Percentiles rank a stretch among this genome's conserved stretches.
phyloP scores from a whole-genome alignment of 495 filamentous ascomycete species.

The Chaetomidium leptoderma region DNA sequence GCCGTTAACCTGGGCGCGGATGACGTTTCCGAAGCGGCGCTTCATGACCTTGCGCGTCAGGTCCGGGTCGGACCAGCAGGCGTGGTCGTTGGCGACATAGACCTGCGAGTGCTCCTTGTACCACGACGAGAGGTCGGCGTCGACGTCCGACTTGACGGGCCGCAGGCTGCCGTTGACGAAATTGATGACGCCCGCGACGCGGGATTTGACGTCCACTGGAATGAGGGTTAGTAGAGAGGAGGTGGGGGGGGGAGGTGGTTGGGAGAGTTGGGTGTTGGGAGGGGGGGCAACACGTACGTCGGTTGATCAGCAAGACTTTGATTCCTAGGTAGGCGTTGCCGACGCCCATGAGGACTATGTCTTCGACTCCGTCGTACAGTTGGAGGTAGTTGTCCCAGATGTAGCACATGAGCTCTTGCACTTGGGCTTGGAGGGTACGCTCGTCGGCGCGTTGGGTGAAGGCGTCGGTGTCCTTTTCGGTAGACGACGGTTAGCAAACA shows the following conservation, averaged over 20 bases:
- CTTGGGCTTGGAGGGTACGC: conserved; percentile 47
- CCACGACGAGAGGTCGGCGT: conserved; percentile 62
- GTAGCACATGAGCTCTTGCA: conserved; percentile 74
- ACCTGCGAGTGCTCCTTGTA: conserved; percentile 69
- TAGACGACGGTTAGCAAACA: too few relatives aligned
- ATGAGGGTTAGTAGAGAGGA: conserved; percentile 5
- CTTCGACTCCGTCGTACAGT: conserved; percentile 57
- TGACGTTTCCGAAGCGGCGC: conserved; percentile 59
- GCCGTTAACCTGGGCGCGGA: conserved; percentile 48
- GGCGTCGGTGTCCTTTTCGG: conserved; percentile 34
- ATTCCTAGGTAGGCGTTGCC: conserved; percentile 70
- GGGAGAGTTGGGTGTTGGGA: background rate
- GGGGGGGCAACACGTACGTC: conserved; percentile 50
- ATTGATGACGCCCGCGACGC: conserved; percentile 49
- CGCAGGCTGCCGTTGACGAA: conserved; percentile 62
- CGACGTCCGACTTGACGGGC: conserved; percentile 60
- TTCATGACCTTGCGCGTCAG: conserved; percentile 57
- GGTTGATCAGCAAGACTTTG: conserved; percentile 62
- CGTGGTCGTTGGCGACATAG: conserved; percentile 66
- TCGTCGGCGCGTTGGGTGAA: conserved; percentile 34
- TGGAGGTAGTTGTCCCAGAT: conserved; percentile 98
- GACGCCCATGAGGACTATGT: conserved; percentile 79
- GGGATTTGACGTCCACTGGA: conserved; percentile 40
- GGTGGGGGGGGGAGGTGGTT: background rate
- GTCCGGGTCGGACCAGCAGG: conserved; percentile 60